Evolutionary conservation across 768 basidiomycete species (phyloP), one percentile per base, ranked within the genome.

Genomic region (Termitomyces sp.): DNA sequence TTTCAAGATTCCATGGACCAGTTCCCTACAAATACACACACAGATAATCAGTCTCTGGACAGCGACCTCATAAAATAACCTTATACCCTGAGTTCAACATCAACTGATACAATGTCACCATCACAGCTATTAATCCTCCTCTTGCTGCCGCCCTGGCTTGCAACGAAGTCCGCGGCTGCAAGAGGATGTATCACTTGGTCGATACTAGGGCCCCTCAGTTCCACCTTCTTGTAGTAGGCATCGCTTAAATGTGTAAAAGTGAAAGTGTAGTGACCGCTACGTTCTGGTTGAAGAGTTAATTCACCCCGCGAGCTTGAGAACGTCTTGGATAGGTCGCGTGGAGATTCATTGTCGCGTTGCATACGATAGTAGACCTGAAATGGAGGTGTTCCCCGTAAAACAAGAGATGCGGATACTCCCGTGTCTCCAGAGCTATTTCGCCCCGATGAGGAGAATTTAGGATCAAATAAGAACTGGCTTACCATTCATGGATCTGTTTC

Each of bases 401-500:
- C 82, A 52, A 97, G 83, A 4, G 89, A 86, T 3, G 91, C 94
- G 13, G 88, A 88, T 49, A 96, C 91, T 8, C 96, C 95, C 18
- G 91, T 94, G 66, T 97, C 95, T 1, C 92, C 90, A 51, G 92
- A 92, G 69, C 91, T 93, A 62, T 55, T 41, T 30, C 44, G 16
- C 12, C 16, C 58, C 50, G 55, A 47, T 61, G 24, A 44, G 44
- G 37, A 22, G 22, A n/a, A 50, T 33, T 22, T 33, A 18, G 39
- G 4, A 58, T 36, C 54, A 6, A 27, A 15, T 49, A 24, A 53
- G 54, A 39, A 30, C 27, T 41, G 42, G 24, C 76, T 64, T 63
- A 92, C 94, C 94, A 95, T 76, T 95, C 93, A 61, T 94, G 91
- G 59, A 95, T 89, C 52, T 87, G 87, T 65, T 87, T 90, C 85